These are phyloP conservation scores for Suillus lakei DNA, from an alignment of 768 basidiomycete genomes.

Conservation along the genomic window DNA sequence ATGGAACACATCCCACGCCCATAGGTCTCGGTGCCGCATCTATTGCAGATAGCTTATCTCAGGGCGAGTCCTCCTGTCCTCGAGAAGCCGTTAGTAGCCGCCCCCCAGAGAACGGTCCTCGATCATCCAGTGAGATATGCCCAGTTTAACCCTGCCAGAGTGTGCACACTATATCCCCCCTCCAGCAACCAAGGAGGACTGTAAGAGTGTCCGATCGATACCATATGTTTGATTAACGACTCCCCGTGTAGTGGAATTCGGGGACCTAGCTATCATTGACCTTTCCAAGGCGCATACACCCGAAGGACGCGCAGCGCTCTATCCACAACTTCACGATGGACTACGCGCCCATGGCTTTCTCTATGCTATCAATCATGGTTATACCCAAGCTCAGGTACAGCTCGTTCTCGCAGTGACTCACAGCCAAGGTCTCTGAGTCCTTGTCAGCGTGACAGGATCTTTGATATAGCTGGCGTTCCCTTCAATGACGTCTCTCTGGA, in stretches of 20 bases:
- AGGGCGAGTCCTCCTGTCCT: neutral
- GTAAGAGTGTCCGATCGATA: constrained; percentile 24
- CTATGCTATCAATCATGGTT: constrained; percentile 54
- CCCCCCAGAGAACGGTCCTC: no score
- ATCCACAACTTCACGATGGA: constrained; percentile 35
- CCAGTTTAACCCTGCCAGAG: constrained; percentile 31
- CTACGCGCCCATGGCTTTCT: constrained; percentile 45
- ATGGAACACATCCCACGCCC: neutral
- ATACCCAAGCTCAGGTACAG: constrained; percentile 42
- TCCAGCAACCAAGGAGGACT: constrained; percentile 32
- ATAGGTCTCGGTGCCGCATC: no score
- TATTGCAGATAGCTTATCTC: neutral
- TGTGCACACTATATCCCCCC: constrained; percentile 36
- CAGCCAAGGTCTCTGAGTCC: neutral
- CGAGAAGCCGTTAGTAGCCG: neutral
- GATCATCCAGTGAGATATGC: constrained; percentile 2
- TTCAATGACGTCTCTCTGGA: constrained; percentile 40
- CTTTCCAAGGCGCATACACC: constrained; percentile 36
- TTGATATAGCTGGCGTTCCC: constrained; percentile 46
- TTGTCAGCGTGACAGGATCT: constrained; percentile 43
- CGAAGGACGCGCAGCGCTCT: constrained; percentile 37
- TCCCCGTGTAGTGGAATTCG: constrained; percentile 37
- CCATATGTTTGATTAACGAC: neutral
- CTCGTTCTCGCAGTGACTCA: neutral
- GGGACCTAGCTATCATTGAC: constrained; percentile 38